phyloP scores from a whole-genome alignment of 495 filamentous ascomycete genomes.

The Filosporella fistucella region DNA sequence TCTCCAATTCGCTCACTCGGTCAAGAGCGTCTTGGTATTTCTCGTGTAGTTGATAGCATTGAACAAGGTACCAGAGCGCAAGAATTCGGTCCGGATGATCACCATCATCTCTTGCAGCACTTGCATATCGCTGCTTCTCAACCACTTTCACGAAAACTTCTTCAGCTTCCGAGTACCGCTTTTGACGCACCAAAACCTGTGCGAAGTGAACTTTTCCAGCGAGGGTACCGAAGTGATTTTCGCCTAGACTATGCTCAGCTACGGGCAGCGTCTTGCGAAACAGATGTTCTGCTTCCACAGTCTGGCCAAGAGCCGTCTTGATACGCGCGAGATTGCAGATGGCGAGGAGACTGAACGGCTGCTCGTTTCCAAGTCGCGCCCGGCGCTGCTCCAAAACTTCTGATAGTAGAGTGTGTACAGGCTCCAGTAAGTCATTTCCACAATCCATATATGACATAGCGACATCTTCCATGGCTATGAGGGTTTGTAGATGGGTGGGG shows the following conservation, averaged over 20 bases:
- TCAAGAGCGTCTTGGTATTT: too few relatives aligned
- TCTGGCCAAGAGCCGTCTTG: conserved; percentile 19
- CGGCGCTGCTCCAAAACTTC: conserved; percentile 21
- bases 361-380: conserved; percentile 24
- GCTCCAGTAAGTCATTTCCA: conserved; percentile 24
- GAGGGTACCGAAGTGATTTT: conserved; percentile 30
- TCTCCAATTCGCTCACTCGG: too few relatives aligned
- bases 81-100: conserved; percentile 25
- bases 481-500: conserved; percentile 26
- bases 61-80: conserved; percentile 16
- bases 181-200: conserved; percentile 16
- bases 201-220: conserved; percentile 23
- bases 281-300: conserved; percentile 27
- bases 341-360: conserved; percentile 26
- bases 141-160: conserved; percentile 23
- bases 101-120: conserved; percentile 11
- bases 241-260: conserved; percentile 32
- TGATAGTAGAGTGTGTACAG: conserved; percentile 27
- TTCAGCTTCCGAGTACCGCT: conserved; percentile 28
- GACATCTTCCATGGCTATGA: conserved; percentile 27
- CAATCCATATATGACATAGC: conserved; percentile 17
- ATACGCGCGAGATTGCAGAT: conserved; percentile 21
- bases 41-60: conserved; percentile 18
- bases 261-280: conserved; percentile 21
- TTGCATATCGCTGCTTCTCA: conserved; percentile 13